Conservation (phyloP, 2,329 filamentous ascomycete genomes). For the Fusarium foetens region DNA sequence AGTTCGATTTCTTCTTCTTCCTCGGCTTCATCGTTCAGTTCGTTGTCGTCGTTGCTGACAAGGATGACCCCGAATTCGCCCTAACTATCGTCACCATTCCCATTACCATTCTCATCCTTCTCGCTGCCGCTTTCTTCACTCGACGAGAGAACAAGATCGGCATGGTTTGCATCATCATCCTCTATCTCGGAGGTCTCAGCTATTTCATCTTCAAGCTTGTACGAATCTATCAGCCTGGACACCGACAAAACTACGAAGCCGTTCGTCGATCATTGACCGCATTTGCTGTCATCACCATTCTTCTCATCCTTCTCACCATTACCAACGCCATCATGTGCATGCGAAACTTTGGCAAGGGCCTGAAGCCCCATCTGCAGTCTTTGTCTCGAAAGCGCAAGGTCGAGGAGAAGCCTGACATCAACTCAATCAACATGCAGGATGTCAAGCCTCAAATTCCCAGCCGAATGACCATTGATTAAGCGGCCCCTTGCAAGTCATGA, state of each 20-base stretch:
- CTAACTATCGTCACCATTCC: conserved; percentile 91
- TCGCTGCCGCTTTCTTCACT: conserved; percentile 86
- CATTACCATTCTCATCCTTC: conserved; percentile 87
- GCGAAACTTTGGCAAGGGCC: conserved; percentile 86
- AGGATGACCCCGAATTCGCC: conserved; percentile 78
- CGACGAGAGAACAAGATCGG: conserved; percentile 82
- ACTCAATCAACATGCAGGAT: conserved; percentile 66
- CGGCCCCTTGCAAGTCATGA: conserved; percentile 16
- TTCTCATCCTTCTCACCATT: conserved; percentile 90
- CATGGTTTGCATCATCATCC: conserved; percentile 80
- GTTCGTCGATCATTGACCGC: conserved; percentile 88
- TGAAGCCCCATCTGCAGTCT: conserved; percentile 85
- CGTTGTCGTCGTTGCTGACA: conserved; percentile 84
- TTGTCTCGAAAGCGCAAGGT: conserved; percentile 52
- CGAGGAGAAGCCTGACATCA: conserved; percentile 65
- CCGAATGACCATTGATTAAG: conserved; percentile 71
- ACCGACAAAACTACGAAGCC: conserved; percentile 72
- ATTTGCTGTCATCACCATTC: conserved; percentile 92
- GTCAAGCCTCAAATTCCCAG: conserved; percentile 65
- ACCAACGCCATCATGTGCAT: conserved; percentile 87
- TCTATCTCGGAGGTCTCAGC: conserved; percentile 88
- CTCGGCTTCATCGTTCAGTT: conserved; percentile 98
- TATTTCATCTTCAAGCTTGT: conserved; percentile 99
- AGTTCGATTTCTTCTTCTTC: conserved; percentile 99
- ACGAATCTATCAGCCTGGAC: conserved; percentile 83